Conservation (phyloP, 306 rosid species). For the Lathyrus aphaca region DNA sequence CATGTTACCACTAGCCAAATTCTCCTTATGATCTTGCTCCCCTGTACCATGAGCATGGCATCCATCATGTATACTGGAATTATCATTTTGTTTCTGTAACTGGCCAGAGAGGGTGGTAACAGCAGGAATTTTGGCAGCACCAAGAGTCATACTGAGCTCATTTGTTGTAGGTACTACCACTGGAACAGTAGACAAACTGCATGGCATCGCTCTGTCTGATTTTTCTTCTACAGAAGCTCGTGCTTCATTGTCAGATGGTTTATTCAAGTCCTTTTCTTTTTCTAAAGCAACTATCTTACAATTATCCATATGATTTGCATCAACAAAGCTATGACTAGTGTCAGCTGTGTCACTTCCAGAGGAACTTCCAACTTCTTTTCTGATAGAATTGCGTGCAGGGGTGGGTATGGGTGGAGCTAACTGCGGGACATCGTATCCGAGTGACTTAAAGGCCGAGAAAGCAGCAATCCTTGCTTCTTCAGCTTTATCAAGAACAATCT, state of each 20-base stretch:
- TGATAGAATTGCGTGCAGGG: constrained; percentile 45
- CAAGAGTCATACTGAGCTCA: constrained; percentile 43
- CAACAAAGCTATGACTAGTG: constrained; percentile 48
- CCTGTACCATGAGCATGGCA: constrained; percentile 41
- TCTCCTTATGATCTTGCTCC: constrained; percentile 43
- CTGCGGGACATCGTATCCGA: constrained; percentile 80
- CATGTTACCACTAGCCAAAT: constrained; percentile 43
- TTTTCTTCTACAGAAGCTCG: constrained; percentile 51
- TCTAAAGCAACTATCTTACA: constrained; percentile 46
- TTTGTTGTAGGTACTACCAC: constrained; percentile 41
- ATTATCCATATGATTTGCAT: constrained; percentile 40
- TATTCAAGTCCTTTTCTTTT: constrained; percentile 43
- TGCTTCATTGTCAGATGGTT: constrained; percentile 41
- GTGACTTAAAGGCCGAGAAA: constrained; percentile 84
- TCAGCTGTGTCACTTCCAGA: constrained; percentile 59
- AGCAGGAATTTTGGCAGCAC: constrained; percentile 42
- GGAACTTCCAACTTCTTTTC: constrained; percentile 58
- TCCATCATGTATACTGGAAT: constrained; percentile 33
- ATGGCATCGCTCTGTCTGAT: constrained; percentile 38
- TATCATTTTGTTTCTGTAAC: constrained; percentile 47
- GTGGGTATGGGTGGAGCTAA: constrained; percentile 53
- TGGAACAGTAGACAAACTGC: constrained; percentile 46
- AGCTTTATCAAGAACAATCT: constrained; percentile 90
- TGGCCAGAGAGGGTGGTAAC: constrained; percentile 32
- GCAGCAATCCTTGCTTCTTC: constrained; percentile 97